Percentiles rank a stretch among this genome's conserved stretches.
Conservation (phyloP, 2,329 filamentous ascomycete species). For the Knoxdaviesia proteae region DNA sequence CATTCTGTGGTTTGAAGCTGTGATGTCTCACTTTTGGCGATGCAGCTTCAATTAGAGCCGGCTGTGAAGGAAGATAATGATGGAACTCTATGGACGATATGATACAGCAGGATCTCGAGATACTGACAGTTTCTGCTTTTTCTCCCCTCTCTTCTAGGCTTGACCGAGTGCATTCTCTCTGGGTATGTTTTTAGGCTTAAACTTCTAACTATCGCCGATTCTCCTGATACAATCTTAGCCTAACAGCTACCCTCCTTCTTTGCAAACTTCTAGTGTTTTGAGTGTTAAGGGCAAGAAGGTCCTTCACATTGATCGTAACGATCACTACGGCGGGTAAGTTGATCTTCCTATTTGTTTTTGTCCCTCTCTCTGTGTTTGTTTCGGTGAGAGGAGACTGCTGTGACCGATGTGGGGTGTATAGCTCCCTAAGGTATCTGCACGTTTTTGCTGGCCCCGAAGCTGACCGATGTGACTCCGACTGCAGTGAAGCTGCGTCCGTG, state of each 20-base stretch:
- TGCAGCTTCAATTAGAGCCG: no score
- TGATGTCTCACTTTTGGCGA: no score
- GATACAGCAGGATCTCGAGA: no score
- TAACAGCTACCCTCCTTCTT: background rate
- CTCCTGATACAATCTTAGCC: background rate
- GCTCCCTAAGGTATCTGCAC: no score
- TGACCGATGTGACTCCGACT: background rate
- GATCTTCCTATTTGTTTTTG: background rate
- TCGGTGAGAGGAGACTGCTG: no score
- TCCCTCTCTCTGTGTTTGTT: conserved; percentile 4
- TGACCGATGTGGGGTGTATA: no score
- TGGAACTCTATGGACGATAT: no score
- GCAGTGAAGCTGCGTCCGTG: conserved; percentile 73
- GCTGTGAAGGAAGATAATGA: no score
- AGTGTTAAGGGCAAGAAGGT: conserved; percentile 99
- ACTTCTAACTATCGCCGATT: no score
- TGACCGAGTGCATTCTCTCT: conserved; percentile 98
- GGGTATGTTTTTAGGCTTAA: conserved; percentile 37
- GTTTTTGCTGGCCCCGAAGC: no score
- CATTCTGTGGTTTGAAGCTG: no score
- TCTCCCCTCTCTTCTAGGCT: conserved; percentile 31
- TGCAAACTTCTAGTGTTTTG: conserved; percentile 44
- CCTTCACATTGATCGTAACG: conserved; percentile 94
- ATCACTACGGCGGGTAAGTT: conserved; percentile 89
- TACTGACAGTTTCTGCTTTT: background rate